Conservation (phyloP, 1,284 basidiomycete genomes). For the Papiliotrema flavescens region DNA sequence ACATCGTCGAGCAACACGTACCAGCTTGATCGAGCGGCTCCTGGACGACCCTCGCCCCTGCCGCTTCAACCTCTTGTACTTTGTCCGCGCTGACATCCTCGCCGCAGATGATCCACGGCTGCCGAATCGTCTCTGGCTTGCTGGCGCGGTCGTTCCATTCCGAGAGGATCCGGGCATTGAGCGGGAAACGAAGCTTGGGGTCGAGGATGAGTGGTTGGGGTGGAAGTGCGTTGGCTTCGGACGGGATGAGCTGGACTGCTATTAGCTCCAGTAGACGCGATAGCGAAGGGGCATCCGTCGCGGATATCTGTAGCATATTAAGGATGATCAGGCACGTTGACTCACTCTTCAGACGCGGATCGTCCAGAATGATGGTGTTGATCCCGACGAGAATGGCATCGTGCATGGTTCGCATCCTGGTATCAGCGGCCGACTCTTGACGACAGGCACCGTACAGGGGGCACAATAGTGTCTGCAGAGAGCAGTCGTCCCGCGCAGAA, state of each 20-base stretch:
- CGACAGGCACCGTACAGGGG: no score
- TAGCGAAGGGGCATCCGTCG: neutral
- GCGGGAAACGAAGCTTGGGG: conserved; percentile 62
- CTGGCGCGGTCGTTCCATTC: conserved; percentile 23
- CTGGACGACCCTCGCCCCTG: conserved; percentile 41
- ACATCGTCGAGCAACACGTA: conserved; percentile 29
- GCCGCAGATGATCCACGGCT: conserved; percentile 69
- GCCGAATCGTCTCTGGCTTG: conserved; percentile 56
- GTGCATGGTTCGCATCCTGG: conserved; percentile 80
- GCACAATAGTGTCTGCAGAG: no score
- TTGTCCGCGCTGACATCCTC: conserved; percentile 27
- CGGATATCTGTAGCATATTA: neutral
- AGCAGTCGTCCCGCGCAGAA: no score
- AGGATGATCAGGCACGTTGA: neutral
- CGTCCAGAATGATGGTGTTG: conserved; percentile 83
- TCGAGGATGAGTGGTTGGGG: conserved; percentile 87
- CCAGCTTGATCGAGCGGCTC: conserved; percentile 49
- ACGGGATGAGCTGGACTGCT: conserved; percentile 10
- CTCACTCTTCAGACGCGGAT: conserved; percentile 88
- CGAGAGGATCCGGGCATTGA: conserved; percentile 66
- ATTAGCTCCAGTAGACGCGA: neutral
- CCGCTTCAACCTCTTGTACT: conserved; percentile 34
- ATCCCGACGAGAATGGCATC: conserved; percentile 90
- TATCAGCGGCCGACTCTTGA: no score
- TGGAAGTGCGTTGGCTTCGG: conserved; percentile 44